Evolutionary conservation across 441 rosid genomes (phyloP), one percentile per base, ranked within the genome.

Genomic region (Capsella rubella): DNA sequence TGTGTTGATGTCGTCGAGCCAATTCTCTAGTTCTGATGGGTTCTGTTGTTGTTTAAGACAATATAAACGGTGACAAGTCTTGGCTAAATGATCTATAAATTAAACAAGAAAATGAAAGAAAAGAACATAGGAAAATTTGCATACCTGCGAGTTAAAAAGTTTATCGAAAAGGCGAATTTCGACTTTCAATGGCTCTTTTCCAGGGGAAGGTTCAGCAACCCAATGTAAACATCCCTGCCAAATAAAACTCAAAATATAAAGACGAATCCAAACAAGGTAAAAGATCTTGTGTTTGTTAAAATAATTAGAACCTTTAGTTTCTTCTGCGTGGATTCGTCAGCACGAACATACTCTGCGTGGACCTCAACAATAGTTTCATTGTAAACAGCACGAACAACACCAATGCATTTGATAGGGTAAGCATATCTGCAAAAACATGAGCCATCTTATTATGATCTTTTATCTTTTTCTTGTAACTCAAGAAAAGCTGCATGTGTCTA

Each of bases 121-220:
- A 52, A 6, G 3, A 52, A 27, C 57, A 52, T 3, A 52, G 57
- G 27, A 52, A 52, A 52, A 1, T 21, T 52, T 8, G n/a, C n/a
- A 7, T 29, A 89, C 99, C 97, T 95, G 94, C 1, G 93, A 87
- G 46, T 84, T 82, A 35, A 95, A 95, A 64, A 92, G 84, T 69
- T 79, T 95, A 45, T 92, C 97, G 75, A 94, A 94, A 83, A 90
- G 84, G 83, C 97, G 85, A 79, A 94, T 91, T 94, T 91, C 95
- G 40, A 89, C 84, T 70, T 82, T 81, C 61, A 89, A 76, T 18
- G 96, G 97, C 52, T 86, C 73, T 63, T 72, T 80, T 46, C 89
- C 91, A 0, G 84, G 76, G 25, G 86, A 82, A 53, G 96, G 77
- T 76, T 89, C 92, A 75, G 94, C 76, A 43, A 92, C 97, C 97